These are phyloP conservation scores for Quercus wislizeni DNA, from an alignment of 306 rosid genomes.

Conservation along the genomic window DNA sequence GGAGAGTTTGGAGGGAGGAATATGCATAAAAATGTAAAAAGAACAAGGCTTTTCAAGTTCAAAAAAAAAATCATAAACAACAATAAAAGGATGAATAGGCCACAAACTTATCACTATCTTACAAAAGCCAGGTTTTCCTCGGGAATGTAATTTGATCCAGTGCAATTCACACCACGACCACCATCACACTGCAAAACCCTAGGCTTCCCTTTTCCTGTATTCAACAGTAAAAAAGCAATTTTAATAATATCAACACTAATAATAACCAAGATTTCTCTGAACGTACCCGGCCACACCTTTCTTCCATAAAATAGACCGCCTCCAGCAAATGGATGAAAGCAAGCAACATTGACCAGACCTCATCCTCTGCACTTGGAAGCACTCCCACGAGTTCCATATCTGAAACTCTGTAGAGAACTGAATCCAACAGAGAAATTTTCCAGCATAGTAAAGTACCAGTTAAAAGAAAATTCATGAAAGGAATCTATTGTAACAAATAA, in stretches of 20 bases:
- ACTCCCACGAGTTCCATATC: constrained; percentile 97
- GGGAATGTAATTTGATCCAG: constrained; percentile 48
- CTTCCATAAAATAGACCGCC: constrained; percentile 98
- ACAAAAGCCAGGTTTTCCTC: constrained; percentile 30
- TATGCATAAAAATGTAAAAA: not conserved
- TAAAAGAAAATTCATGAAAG: constrained; percentile 12
- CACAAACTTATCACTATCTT: constrained; percentile 39
- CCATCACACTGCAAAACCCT: constrained; percentile 50
- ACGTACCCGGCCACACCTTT: constrained; percentile 49
- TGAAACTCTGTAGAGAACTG: constrained; percentile 53
- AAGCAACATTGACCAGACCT: constrained; percentile 81
- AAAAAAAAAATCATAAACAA: too few relatives aligned
- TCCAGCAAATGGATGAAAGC: constrained; percentile 95
- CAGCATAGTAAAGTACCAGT: not conserved
- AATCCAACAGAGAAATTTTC: constrained; percentile 17
- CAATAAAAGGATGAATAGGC: not conserved
- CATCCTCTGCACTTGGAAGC: constrained; percentile 97
- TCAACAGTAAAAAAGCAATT: constrained; percentile 19
- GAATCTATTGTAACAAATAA: constrained; percentile 1
- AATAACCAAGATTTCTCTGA: not conserved
- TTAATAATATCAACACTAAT: constrained; percentile 14
- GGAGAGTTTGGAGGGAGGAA: too few relatives aligned
- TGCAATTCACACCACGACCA: constrained; percentile 27
- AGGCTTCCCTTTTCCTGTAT: constrained; percentile 88
- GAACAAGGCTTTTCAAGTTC: too few relatives aligned